Evolutionary conservation across 345 rosid genomes (phyloP), one percentile per base, ranked within the genome.

Genomic region (Atalantia buxifolia): DNA sequence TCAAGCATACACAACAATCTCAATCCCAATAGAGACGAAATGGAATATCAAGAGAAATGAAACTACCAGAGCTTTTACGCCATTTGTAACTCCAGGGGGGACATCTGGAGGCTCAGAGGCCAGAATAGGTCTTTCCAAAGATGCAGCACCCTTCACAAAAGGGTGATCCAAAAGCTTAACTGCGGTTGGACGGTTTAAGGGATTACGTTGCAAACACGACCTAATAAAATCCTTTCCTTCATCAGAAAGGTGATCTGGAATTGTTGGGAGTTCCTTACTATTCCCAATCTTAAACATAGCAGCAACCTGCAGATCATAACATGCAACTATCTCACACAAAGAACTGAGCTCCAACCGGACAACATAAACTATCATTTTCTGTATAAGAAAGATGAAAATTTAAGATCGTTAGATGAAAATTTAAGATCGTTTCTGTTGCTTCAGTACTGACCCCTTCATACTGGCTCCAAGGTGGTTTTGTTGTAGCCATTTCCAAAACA

Each of bases 401-500:
- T 48, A 74, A 72, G 7, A 61, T 69, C 30, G 33, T 65, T 71
- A 69, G 33, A 36, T 55, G 61, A 57, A 71, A 62, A 53, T 64
- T 50, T 48, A 74, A 72, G 7, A 61, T 69, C 30, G 33, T 65
- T 71, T 57, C 66, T 66, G 38, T 74, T 55, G 72, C 61, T n/a
- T 62, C 19, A 68, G 50, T 48, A 89, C 88, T 80, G 76, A 92
- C 97, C 91, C 97, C 97, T 82, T 92, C 97, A 80, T 78, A 89
- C 76, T 92, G 94, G 82, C 92, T 90, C 94, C 94, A 92, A 59
- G 97, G 97, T 71, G 97, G 97, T 78, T 92, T 90, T 69, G 94
- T 84, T 53, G 97, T 92, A 60, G 94, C 93, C 97, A 92, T 92
- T 85, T 92, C 97, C 85, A 90, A 84, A 74, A 92, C 94, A 40